Evolutionary conservation across 768 basidiomycete genomes (phyloP).

Genomic region (Pisolithus orientalis): DNA sequence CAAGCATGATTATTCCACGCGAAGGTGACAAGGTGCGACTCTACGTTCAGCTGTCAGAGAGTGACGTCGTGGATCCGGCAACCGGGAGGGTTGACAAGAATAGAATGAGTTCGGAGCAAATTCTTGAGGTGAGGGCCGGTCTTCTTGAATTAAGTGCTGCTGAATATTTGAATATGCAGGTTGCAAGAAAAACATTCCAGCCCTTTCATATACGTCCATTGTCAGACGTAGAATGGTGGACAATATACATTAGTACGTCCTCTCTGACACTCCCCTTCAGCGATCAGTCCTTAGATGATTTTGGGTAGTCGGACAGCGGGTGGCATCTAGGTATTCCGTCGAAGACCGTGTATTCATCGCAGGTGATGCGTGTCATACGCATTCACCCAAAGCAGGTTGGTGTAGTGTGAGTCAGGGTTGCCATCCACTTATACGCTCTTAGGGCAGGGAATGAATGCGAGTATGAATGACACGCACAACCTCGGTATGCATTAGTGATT

Average conservation of each 20-base stretch:
- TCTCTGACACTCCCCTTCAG: neutral
- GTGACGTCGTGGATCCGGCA: conserved; percentile 36
- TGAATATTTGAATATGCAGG: conserved; percentile 26
- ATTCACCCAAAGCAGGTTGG: conserved; percentile 60
- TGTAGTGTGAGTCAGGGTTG: neutral
- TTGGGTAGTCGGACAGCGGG: conserved; percentile 61
- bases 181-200: conserved; percentile 47
- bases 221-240: conserved; percentile 63
- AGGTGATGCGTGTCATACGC: conserved; percentile 70
- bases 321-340: conserved; percentile 56
- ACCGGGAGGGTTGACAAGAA: conserved; percentile 51
- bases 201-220: conserved; percentile 50
- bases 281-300: neutral
- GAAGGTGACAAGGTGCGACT: conserved; percentile 62
- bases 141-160: neutral
- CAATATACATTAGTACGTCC: conserved; percentile 57
- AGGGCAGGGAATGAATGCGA: conserved; percentile 77
- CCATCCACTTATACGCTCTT: neutral
- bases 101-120: conserved; percentile 40
- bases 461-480: conserved; percentile 66
- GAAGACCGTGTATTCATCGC: conserved; percentile 69
- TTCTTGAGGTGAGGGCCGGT: conserved; percentile 41
- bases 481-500: conserved; percentile 31
- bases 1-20: conserved; percentile 71
- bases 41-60: conserved; percentile 61